phyloP scores from a whole-genome alignment of 768 basidiomycete species.

The Boletales sp. region DNA sequence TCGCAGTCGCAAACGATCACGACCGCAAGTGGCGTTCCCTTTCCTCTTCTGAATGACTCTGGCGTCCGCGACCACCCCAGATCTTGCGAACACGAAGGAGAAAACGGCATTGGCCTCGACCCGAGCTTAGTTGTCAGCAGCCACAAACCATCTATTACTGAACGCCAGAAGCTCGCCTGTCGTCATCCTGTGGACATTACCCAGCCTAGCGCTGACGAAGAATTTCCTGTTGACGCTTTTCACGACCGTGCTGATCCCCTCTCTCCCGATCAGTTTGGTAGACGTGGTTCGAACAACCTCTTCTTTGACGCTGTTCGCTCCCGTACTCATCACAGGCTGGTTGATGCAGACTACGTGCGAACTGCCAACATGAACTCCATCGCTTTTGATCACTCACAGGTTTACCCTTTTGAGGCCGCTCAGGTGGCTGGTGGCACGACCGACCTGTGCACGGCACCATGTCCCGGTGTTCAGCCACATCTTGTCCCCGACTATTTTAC shows the following conservation, averaged over 20 bases:
- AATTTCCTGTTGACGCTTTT: constrained; percentile 11
- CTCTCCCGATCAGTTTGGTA: constrained; percentile 23
- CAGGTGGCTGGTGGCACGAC: constrained; percentile 20
- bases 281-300: constrained; percentile 35
- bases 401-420: constrained; percentile 15
- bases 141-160: constrained; percentile 12
- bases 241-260: constrained; percentile 11
- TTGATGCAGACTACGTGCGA: constrained; percentile 19
- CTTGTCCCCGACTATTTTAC: constrained; percentile 24
- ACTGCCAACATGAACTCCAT: constrained; percentile 19
- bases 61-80: constrained; percentile 15
- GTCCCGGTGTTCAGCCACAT: constrained; percentile 22
- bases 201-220: constrained; percentile 12
- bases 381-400: constrained; percentile 22
- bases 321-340: constrained; percentile 22
- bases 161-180: constrained; percentile 15
- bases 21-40: constrained; percentile 21
- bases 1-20: constrained; percentile 28
- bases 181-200: constrained; percentile 16
- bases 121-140: constrained; percentile 6
- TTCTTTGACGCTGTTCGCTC: constrained; percentile 37
- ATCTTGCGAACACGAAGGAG: constrained; percentile 21
- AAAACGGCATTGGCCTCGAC: constrained; percentile 8
- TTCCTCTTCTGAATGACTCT: constrained; percentile 24
- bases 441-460: constrained; percentile 24